phyloP scores from a whole-genome alignment of 441 rosid genomes.

The Isatis lusitanica region DNA sequence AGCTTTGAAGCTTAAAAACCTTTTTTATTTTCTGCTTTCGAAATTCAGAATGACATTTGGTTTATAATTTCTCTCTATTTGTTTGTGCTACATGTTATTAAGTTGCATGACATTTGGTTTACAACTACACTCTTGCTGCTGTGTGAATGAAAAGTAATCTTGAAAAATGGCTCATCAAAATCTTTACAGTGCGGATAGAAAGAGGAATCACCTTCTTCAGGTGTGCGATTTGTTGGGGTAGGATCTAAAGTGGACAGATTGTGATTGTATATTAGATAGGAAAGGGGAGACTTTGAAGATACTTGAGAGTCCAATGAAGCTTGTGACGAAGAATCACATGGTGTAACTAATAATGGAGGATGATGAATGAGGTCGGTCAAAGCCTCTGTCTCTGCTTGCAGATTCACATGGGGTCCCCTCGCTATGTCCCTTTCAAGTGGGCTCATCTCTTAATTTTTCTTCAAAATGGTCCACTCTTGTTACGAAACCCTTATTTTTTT shows the following conservation, averaged over 20 bases:
- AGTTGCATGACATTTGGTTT: conserved; percentile 15
- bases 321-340: conserved; percentile 33
- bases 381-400: conserved; percentile 34
- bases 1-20: conserved; percentile 7
- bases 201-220: background rate
- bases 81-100: conserved; percentile 22
- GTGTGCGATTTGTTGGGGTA: conserved; percentile 11
- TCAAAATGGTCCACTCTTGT: conserved; percentile 23
- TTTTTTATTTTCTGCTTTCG: background rate
- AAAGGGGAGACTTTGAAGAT: conserved; percentile 22
- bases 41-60: conserved; percentile 14
- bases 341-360: conserved; percentile 30
- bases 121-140: background rate
- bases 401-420: conserved; percentile 40
- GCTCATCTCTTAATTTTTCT: conserved; percentile 29
- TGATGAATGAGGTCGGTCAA: conserved; percentile 33
- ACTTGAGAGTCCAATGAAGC: conserved; percentile 25
- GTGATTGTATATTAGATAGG: background rate
- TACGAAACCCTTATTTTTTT: background rate
- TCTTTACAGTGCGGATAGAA: background rate
- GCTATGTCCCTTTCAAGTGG: conserved; percentile 35
- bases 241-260: background rate
- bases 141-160: conserved; percentile 12
- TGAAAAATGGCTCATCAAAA: background rate
- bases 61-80: conserved; percentile 2